Conservation (phyloP, 768 basidiomycete genomes). For the Mrakia blollopis region DNA sequence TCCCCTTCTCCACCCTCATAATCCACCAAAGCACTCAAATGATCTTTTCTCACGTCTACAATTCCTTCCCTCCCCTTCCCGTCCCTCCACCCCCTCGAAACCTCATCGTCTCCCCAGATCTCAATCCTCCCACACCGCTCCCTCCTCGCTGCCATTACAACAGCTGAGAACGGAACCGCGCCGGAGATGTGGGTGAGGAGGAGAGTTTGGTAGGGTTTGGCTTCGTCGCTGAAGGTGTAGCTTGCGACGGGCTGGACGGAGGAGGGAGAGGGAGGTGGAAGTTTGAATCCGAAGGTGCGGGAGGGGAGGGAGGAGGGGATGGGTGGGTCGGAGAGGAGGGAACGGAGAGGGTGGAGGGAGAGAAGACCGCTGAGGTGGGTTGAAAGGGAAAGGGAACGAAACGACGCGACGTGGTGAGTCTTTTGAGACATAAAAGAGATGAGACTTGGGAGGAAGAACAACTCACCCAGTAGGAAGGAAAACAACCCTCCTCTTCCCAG, state of each 20-base stretch:
- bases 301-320: background rate
- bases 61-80: background rate
- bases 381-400: background rate
- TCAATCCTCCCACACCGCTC: conserved; percentile 15
- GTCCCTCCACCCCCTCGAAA: background rate
- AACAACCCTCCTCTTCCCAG: background rate
- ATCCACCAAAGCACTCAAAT: background rate
- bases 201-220: conserved; percentile 7
- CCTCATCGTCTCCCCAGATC: conserved; percentile 21
- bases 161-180: background rate
- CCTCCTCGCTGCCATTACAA: conserved; percentile 1
- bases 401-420: background rate
- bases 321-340: conserved; percentile 12
- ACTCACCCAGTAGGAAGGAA: conserved; percentile 7
- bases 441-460: background rate
- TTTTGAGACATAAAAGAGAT: background rate
- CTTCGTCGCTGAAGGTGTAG: background rate
- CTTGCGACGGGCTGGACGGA: background rate
- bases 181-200: conserved; percentile 8
- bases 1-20: background rate
- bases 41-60: background rate
- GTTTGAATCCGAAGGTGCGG: conserved; percentile 1
- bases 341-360: conserved; percentile 4
- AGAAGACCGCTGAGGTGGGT: background rate
- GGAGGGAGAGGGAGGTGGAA: background rate